Evolutionary conservation across 306 rosid genomes (phyloP).

Genomic region (Herpetospermum pedunculosum): DNA sequence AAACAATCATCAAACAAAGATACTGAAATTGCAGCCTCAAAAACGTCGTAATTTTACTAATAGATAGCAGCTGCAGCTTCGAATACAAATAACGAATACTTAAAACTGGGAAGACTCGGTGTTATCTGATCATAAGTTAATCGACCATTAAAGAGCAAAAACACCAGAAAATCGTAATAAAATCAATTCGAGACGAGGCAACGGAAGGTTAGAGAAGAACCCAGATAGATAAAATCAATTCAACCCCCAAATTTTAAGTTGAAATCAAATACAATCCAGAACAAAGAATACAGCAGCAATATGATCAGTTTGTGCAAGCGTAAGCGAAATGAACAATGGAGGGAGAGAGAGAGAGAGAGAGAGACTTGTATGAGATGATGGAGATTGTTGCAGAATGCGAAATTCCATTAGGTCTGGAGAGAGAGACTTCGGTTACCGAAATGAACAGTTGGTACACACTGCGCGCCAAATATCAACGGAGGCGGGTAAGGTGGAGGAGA

Average conservation of each 20-base stretch:
- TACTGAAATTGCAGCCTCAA: background rate
- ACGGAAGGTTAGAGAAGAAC: background rate
- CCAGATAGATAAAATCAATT: background rate
- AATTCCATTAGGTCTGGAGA: slow-evolving; percentile 7
- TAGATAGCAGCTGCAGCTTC: background rate
- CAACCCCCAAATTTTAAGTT: background rate
- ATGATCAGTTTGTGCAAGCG: background rate
- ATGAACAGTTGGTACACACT: background rate
- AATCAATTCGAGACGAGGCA: background rate
- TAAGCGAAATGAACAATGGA: too few species aligned
- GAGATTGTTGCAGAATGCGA: background rate
- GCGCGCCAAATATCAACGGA: background rate
- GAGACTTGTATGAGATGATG: background rate
- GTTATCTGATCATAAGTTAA: background rate
- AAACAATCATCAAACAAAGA: background rate
- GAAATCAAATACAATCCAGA: background rate
- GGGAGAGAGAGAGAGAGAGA: background rate
- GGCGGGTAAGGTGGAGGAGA: background rate
- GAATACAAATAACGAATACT: background rate
- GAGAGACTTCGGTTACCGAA: background rate
- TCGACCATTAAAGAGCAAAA: background rate
- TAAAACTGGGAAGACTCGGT: background rate
- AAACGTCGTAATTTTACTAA: background rate
- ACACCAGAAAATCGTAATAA: background rate
- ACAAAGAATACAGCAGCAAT: background rate